These are phyloP conservation scores for Linum tenue DNA, from an alignment of 345 rosid species.

Conservation along the genomic window DNA sequence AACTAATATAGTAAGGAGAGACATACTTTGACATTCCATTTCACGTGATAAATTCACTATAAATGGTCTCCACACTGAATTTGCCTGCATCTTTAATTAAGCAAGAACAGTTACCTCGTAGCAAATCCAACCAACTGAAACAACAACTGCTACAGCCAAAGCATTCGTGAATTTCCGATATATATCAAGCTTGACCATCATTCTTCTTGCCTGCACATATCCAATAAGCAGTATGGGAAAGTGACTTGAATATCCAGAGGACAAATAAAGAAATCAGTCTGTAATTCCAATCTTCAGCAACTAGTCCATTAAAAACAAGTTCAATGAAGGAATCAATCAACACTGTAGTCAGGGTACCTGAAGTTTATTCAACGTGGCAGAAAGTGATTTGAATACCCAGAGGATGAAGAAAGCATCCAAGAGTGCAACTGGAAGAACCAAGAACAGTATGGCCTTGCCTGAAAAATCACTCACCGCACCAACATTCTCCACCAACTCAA, in stretches of 20 bases:
- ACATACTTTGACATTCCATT: background rate
- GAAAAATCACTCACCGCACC: conserved; percentile 89
- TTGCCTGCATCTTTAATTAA: background rate
- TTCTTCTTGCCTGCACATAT: conserved; percentile 54
- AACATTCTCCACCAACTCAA: conserved; percentile 81
- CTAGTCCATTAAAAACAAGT: background rate
- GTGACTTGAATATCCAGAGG: too few species aligned
- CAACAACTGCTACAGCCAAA: conserved; percentile 78
- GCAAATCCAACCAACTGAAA: conserved; percentile 95
- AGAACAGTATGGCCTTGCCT: conserved; percentile 76
- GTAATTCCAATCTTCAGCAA: too few species aligned
- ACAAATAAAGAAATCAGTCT: too few species aligned
- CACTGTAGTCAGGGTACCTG: conserved; percentile 42
- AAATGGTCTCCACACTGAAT: too few species aligned
- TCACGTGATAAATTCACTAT: background rate
- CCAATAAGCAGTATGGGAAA: too few species aligned
- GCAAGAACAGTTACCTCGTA: conserved; percentile 56
- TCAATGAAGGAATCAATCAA: conserved; percentile 3
- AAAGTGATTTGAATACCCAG: conserved; percentile 92
- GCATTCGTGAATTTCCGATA: conserved; percentile 96
- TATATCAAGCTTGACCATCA: conserved; percentile 74
- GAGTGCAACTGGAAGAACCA: conserved; percentile 75
- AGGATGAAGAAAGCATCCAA: conserved; percentile 92
- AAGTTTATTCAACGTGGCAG: conserved; percentile 81
- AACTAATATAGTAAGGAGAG: background rate